phyloP scores from a whole-genome alignment of 768 basidiomycete species.

The Phlegmacium glaucopus region DNA sequence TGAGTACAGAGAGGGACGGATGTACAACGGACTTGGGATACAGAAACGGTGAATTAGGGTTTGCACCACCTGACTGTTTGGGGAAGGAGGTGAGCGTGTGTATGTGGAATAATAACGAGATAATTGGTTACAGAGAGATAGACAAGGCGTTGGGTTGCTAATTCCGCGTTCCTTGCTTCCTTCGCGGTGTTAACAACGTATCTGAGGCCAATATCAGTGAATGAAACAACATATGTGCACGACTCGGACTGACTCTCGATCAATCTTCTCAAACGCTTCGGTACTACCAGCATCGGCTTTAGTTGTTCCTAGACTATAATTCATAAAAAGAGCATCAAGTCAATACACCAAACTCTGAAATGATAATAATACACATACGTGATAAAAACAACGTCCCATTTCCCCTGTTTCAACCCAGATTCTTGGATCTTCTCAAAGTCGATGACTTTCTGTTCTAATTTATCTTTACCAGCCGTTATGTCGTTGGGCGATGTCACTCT shows the following conservation, averaged over 20 bases:
- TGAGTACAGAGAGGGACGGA: not conserved
- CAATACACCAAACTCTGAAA: too few relatives aligned
- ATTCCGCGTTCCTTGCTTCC: conserved; percentile 51
- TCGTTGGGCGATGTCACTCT: conserved; percentile 45
- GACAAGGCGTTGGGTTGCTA: conserved; percentile 54
- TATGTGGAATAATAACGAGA: not conserved
- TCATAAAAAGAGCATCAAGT: too few relatives aligned
- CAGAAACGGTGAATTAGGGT: conserved; percentile 45
- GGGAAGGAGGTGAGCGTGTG: not conserved
- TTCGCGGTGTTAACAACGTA: conserved; percentile 75
- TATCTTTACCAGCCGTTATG: conserved; percentile 42
- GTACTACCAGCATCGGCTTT: conserved; percentile 56
- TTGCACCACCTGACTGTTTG: conserved; percentile 44
- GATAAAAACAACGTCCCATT: conserved; percentile 77
- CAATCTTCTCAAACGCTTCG: conserved; percentile 71
- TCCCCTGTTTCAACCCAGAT: conserved; percentile 46
- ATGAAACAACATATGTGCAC: not conserved
- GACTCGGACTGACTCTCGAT: conserved; percentile 53
- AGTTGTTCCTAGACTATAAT: conserved; percentile 62
- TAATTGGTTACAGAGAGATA: conserved; percentile 62
- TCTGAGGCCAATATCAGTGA: conserved; percentile 27
- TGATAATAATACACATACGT: too few relatives aligned
- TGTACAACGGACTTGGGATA: conserved; percentile 41
- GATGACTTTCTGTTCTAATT: conserved; percentile 64
- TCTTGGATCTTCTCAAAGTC: conserved; percentile 66